These are phyloP conservation scores for Truncatella angustata DNA, from an alignment of 2,329 filamentous ascomycete genomes.

Conservation along the genomic window DNA sequence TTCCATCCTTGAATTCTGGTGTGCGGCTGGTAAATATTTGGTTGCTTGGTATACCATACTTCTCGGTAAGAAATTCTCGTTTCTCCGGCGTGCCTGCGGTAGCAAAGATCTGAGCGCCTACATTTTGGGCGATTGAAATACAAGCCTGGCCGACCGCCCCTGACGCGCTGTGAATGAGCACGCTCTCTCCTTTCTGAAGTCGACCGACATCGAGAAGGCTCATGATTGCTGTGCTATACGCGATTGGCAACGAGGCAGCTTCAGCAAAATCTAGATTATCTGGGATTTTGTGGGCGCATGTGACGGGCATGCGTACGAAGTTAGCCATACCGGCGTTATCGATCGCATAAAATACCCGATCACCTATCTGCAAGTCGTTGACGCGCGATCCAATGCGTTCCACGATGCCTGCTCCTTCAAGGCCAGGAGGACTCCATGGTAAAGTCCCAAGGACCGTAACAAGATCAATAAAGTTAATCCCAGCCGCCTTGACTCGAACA, in stretches of 20 bases:
- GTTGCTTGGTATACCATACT: slow-evolving; percentile 34
- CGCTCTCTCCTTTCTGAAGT: slow-evolving; percentile 34
- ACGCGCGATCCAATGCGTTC: slow-evolving; percentile 22
- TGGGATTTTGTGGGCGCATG: slow-evolving; percentile 36
- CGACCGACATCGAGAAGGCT: slow-evolving; percentile 36
- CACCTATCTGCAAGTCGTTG: slow-evolving; percentile 27
- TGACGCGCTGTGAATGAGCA: slow-evolving; percentile 38
- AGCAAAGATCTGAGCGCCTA: slow-evolving; percentile 39
- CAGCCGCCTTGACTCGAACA: slow-evolving; percentile 25
- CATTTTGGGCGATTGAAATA: slow-evolving; percentile 35
- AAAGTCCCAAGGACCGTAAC: slow-evolving; percentile 39
- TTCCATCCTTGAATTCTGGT: slow-evolving; percentile 27
- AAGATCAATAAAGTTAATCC: slow-evolving; percentile 46
- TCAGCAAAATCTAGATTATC: slow-evolving; percentile 33
- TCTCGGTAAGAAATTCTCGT: slow-evolving; percentile 34
- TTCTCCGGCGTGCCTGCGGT: slow-evolving; percentile 41
- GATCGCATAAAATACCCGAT: slow-evolving; percentile 33
- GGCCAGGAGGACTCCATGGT: slow-evolving; percentile 32
- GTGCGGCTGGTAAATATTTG: slow-evolving; percentile 35
- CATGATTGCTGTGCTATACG: slow-evolving; percentile 40
- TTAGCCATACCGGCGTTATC: slow-evolving; percentile 33
- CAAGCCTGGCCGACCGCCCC: slow-evolving; percentile 39
- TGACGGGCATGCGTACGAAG: slow-evolving; percentile 29
- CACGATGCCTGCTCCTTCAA: slow-evolving; percentile 39
- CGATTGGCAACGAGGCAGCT: slow-evolving; percentile 38